Conservation (phyloP, 1,139 yeast genomes). For the Taphrina pruni region DNA sequence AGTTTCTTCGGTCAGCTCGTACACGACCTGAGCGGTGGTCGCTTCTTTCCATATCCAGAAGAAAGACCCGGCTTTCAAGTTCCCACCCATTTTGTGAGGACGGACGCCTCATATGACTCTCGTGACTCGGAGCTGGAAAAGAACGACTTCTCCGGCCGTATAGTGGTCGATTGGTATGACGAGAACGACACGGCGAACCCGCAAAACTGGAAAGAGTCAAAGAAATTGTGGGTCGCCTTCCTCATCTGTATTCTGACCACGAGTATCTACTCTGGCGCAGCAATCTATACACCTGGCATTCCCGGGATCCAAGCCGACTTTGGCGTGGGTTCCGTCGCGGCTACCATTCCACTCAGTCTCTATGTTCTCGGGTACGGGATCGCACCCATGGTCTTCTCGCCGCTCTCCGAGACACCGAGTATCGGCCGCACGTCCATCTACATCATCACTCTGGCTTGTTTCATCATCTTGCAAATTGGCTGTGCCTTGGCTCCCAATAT, state of each 20-base stretch:
- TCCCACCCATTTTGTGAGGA: not conserved
- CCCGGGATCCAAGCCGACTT: conserved; percentile 56
- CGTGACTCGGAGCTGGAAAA: conserved; percentile 3
- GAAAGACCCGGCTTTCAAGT: not conserved
- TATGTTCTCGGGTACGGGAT: conserved; percentile 64
- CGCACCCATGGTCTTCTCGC: conserved; percentile 81
- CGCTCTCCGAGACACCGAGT: conserved; percentile 57
- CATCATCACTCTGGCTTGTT: conserved; percentile 61
- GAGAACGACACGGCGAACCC: conserved; percentile 66
- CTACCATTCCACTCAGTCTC: conserved; percentile 71
- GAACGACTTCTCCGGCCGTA: not conserved
- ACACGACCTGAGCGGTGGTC: not conserved
- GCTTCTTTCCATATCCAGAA: conserved; percentile 7
- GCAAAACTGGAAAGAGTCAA: conserved; percentile 59
- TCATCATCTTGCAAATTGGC: conserved; percentile 67
- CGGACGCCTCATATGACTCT: not conserved
- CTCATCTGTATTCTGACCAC: conserved; percentile 59
- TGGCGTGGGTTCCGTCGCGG: conserved; percentile 76
- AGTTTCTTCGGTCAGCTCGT: conserved; percentile 1
- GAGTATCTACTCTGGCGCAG: conserved; percentile 65
- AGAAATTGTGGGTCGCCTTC: conserved; percentile 55
- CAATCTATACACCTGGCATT: conserved; percentile 66
- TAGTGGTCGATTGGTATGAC: conserved; percentile 56
- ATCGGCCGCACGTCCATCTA: conserved; percentile 64
- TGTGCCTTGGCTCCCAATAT: conserved; percentile 64